phyloP scores from a whole-genome alignment of 768 basidiomycete genomes.

The Suillus sp. region DNA sequence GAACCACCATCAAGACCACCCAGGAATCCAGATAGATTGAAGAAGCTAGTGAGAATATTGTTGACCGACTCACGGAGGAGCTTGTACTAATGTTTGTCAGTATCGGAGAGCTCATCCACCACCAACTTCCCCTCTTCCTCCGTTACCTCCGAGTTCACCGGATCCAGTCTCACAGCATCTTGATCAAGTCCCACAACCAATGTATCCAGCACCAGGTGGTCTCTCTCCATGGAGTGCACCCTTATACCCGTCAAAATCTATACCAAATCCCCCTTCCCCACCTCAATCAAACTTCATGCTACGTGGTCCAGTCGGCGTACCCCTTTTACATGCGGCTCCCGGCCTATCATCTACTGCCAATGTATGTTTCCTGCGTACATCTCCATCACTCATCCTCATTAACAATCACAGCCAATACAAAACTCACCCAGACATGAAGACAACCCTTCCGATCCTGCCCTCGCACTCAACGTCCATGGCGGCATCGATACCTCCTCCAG shows the following conservation, averaged over 20 bases:
- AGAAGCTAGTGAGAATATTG: neutral
- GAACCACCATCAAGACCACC: neutral
- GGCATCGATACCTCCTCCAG: conserved; percentile 32
- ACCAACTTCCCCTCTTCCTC: conserved; percentile 4
- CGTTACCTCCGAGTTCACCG: neutral
- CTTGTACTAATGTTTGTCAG: neutral
- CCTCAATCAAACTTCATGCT: neutral
- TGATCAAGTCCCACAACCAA: neutral
- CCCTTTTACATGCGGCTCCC: neutral
- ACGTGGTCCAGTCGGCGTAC: neutral
- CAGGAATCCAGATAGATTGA: neutral
- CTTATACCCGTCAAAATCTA: neutral
- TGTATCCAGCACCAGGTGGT: neutral
- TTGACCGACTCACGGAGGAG: too few species aligned
- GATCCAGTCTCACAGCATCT: neutral
- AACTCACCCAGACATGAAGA: neutral
- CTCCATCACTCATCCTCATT: neutral
- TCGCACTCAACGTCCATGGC: conserved; percentile 33
- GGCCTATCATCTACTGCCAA: neutral
- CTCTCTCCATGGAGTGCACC: neutral
- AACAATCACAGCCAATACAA: neutral
- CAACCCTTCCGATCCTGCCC: neutral
- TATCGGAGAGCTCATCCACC: neutral
- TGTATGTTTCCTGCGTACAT: neutral
- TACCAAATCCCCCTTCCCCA: neutral